A percentile compares a stretch with the other conserved stretches of the same genome.
Conservation (phyloP, 1,139 yeast genomes). For the Protomyces inundatus region DNA sequence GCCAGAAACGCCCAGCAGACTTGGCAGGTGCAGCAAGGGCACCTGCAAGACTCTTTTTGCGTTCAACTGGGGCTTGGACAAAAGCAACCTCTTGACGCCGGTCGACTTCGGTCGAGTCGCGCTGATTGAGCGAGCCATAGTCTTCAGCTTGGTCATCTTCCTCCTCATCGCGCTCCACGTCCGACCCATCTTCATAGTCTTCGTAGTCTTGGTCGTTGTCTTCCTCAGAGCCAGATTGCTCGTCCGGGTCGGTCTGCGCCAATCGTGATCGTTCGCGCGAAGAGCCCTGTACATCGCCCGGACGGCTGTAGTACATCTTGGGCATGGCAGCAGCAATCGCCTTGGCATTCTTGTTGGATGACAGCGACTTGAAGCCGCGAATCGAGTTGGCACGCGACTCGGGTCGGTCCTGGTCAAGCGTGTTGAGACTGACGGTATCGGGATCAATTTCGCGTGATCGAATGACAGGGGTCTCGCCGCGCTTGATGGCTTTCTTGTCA, state of each 20-base stretch:
- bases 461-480: conserved; percentile 19
- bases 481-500: conserved; percentile 16
- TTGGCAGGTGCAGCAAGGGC: neutral
- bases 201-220: conserved; percentile 16
- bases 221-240: neutral
- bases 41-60: conserved; percentile 4
- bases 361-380: conserved; percentile 20
- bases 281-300: conserved; percentile 11
- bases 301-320: conserved; percentile 19
- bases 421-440: conserved; percentile 10
- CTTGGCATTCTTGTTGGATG: conserved; percentile 21
- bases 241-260: neutral
- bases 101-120: conserved; percentile 11
- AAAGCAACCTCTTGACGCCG: conserved; percentile 14
- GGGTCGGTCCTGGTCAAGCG: conserved; percentile 3
- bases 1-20: conserved; percentile 7
- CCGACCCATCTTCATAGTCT: conserved; percentile 6
- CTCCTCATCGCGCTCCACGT: conserved; percentile 4
- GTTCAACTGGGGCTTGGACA: neutral
- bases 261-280: neutral
- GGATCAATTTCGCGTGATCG: conserved; percentile 22
- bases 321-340: conserved; percentile 18
- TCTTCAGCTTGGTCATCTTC: neutral
- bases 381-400: conserved; percentile 16
- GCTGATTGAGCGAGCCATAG: conserved; percentile 10